Evolutionary conservation across 805 yeast genomes (phyloP), one percentile per base, ranked within the genome.

Genomic region (Teunomyces cretensis): DNA sequence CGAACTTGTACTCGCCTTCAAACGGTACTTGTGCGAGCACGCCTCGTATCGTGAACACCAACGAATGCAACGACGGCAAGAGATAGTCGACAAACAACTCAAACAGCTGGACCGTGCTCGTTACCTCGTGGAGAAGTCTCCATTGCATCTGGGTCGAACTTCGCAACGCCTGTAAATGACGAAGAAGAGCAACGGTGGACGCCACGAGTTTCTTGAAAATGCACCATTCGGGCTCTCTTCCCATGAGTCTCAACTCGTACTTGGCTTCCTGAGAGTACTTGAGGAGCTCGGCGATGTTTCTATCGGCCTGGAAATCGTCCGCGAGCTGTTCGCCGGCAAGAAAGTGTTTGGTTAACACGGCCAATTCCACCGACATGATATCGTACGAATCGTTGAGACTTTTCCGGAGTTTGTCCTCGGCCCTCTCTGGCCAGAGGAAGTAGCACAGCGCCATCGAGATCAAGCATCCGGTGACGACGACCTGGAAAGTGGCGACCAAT

Each of bases 1-100:
- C 68, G 35, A 78, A 72, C 4, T 64, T 55, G 33, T 59, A 58
- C 9, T 59, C 60, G 9, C 54, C 58, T 41, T 75, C 78, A 54
- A 83, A 84, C 2, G 88, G 85, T 2, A 83, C 65, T 9, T 80
- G 83, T 15, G 70, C 68, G 45, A 87, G 60, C 6, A 86, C 83
- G 26, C 80, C 81, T 45, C 79, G 74, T 42, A 86, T 70, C 0
- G 90, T 85, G 54, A 75, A 76, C 1, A 81, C 75, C 52, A 83
- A 81, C 1, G 88, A 80, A 56, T 79, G 80, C 60, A 84, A 72
- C 0, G 91, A 82, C 0, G 95, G 94, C 0, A 90, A 88, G 37
- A 87, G 65, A 53, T 84, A 74, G 50, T 75, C 76, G 1, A 84
- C 82, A 58, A 87, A 87, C 30, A 83, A 56, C 44, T 83, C 83